A percentile compares a stretch with the other conserved stretches of the same genome.
Conservation (phyloP, 2,329 filamentous ascomycete genomes). For the Microdochium bolleyi region DNA sequence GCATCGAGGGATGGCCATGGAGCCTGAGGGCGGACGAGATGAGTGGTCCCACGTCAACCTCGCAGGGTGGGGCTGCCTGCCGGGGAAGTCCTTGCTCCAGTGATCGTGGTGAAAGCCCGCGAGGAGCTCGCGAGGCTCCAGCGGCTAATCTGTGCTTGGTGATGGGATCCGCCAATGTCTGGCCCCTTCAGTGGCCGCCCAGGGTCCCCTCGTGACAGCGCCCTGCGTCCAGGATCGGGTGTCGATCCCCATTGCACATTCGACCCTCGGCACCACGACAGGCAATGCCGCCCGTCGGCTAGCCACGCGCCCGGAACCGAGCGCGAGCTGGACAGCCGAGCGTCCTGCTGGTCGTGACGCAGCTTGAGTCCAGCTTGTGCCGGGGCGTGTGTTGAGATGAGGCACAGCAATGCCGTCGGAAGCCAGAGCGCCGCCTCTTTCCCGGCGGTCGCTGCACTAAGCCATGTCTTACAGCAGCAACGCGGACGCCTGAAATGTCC, state of each 20-base stretch:
- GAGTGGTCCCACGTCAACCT: not conserved
- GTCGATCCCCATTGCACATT: not conserved
- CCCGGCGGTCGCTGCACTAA: too few relatives aligned
- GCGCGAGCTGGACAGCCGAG: too few relatives aligned
- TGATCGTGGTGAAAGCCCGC: not conserved
- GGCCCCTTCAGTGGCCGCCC: too few relatives aligned
- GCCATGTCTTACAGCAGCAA: too few relatives aligned
- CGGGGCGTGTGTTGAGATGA: too few relatives aligned
- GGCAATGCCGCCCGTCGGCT: too few relatives aligned
- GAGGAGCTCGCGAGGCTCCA: not conserved
- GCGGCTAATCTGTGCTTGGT: not conserved
- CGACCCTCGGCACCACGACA: not conserved
- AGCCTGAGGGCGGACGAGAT: not conserved
- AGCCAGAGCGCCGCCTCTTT: too few relatives aligned
- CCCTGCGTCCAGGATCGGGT: not conserved
- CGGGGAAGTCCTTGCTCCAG: not conserved
- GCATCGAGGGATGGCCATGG: not conserved
- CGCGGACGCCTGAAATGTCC: not conserved
- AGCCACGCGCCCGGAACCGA: too few relatives aligned
- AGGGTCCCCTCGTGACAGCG: not conserved
- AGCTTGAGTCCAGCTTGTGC: too few relatives aligned
- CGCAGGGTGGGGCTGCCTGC: not conserved
- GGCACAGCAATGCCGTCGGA: too few relatives aligned
- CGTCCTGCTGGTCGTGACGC: too few relatives aligned
- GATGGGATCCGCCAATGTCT: too few relatives aligned